These are phyloP conservation scores for Aspergillus neotritici DNA, from an alignment of 2,329 filamentous ascomycete species.

Conservation along the genomic window DNA sequence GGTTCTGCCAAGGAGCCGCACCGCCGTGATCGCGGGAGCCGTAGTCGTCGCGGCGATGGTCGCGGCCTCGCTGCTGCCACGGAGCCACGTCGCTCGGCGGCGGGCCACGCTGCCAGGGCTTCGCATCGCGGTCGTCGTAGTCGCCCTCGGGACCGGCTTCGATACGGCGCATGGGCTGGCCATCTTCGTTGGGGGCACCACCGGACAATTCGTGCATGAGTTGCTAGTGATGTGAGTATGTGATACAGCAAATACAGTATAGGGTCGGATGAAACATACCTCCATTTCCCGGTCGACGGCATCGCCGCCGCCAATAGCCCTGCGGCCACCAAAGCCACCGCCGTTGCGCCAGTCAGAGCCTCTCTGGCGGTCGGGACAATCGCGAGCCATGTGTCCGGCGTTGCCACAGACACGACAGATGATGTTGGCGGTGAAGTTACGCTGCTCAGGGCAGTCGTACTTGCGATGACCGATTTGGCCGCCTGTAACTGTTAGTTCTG, in stretches of 20 bases:
- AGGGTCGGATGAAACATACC: slow-evolving; percentile 54
- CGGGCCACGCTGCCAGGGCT: slow-evolving; percentile 81
- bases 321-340: slow-evolving; percentile 47
- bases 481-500: slow-evolving; percentile 38
- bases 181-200: slow-evolving; percentile 54
- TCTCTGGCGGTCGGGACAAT: slow-evolving; percentile 90
- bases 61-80: slow-evolving; percentile 58
- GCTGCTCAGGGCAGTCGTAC: slow-evolving; percentile 95
- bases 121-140: slow-evolving; percentile 52
- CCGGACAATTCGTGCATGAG: slow-evolving; percentile 96
- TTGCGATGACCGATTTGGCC: slow-evolving; percentile 98
- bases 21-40: slow-evolving; percentile 34
- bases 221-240: slow-evolving; percentile 51
- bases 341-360: slow-evolving; percentile 90
- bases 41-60: slow-evolving; percentile 51
- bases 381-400: slow-evolving; percentile 94
- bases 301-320: slow-evolving; percentile 70
- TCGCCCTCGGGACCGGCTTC: slow-evolving; percentile 69
- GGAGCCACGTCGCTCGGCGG: slow-evolving; percentile 73
- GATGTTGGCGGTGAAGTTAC: slow-evolving; percentile 98
- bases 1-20: slow-evolving; percentile 37
- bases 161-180: slow-evolving; percentile 67
- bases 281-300: slow-evolving; percentile 92
- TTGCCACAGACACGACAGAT: slow-evolving; percentile 98
- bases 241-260: not conserved